A percentile compares a stretch with the other conserved stretches of the same genome.
Conservation (phyloP, 805 yeast species). For the Henningerozyma blattae region DNA sequence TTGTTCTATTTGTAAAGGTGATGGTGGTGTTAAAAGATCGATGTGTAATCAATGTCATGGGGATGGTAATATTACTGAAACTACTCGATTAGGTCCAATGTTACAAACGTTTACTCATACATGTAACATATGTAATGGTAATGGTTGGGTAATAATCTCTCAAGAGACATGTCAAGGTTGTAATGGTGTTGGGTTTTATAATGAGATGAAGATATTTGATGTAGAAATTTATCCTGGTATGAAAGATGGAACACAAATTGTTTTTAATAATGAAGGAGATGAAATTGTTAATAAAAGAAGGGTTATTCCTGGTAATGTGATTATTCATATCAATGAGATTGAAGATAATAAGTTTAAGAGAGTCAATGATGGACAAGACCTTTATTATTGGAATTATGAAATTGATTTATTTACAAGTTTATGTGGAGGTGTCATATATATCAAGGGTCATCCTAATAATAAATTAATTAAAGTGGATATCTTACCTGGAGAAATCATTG, state of each 20-base stretch:
- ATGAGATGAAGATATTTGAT: conserved; percentile 38
- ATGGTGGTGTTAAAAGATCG: conserved; percentile 31
- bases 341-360: conserved; percentile 26
- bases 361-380: conserved; percentile 31
- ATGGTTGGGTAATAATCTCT: conserved; percentile 25
- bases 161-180: conserved; percentile 30
- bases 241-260: conserved; percentile 36
- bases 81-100: conserved; percentile 33
- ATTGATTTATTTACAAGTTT: conserved; percentile 44
- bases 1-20: conserved; percentile 41
- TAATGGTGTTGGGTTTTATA: conserved; percentile 34
- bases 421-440: conserved; percentile 38
- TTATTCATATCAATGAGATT: conserved; percentile 32
- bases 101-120: conserved; percentile 32
- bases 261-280: conserved; percentile 51
- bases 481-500: conserved; percentile 39
- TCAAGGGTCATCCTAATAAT: conserved; percentile 23
- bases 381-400: conserved; percentile 30
- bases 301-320: conserved; percentile 55
- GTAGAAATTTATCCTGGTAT: conserved; percentile 48
- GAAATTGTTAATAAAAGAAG: conserved; percentile 35
- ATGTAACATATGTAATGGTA: conserved; percentile 34
- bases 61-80: conserved; percentile 29
- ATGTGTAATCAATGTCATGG: conserved; percentile 32
- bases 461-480: conserved; percentile 32